These are phyloP conservation scores for Russula ochroleuca DNA, from an alignment of 768 basidiomycete species.

Conservation along the genomic window DNA sequence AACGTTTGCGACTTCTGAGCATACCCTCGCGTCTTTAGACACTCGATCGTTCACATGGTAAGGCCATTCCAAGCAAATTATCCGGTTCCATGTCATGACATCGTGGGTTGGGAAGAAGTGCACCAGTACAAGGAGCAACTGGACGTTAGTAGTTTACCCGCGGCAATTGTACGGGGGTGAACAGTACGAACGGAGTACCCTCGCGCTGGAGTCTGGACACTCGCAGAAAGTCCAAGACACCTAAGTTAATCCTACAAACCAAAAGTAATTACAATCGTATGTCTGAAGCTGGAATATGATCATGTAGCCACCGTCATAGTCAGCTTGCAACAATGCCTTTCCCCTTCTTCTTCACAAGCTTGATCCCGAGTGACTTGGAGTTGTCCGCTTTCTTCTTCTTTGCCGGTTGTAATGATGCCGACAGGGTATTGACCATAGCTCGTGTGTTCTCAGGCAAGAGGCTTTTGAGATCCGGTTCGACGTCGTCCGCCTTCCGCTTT, in stretches of 20 bases:
- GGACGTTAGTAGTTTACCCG: not conserved
- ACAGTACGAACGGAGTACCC: not conserved
- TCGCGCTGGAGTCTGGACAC: not conserved
- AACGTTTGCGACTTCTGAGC: slow-evolving; percentile 20
- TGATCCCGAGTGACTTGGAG: slow-evolving; percentile 29
- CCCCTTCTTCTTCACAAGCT: slow-evolving; percentile 26
- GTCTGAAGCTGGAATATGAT: not conserved
- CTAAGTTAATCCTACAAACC: not conserved
- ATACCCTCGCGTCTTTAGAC: slow-evolving; percentile 12
- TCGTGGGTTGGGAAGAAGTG: not conserved
- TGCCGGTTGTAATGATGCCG: slow-evolving; percentile 37
- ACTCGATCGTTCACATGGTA: too few species aligned
- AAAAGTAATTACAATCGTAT: not conserved
- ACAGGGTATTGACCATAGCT: slow-evolving; percentile 52
- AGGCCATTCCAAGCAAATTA: too few species aligned
- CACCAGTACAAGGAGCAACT: not conserved
- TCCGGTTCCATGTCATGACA: not conserved
- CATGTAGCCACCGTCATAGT: not conserved
- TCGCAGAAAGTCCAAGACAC: not conserved
- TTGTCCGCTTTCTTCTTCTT: slow-evolving; percentile 57
- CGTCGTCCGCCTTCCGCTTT: slow-evolving; percentile 80
- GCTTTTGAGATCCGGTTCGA: slow-evolving; percentile 65
- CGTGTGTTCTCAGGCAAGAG: slow-evolving; percentile 64
- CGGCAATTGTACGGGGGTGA: not conserved
- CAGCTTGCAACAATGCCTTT: slow-evolving; percentile 14